Conservation (phyloP, 257 asterid genomes). For the Gynochthodes officinalis region DNA sequence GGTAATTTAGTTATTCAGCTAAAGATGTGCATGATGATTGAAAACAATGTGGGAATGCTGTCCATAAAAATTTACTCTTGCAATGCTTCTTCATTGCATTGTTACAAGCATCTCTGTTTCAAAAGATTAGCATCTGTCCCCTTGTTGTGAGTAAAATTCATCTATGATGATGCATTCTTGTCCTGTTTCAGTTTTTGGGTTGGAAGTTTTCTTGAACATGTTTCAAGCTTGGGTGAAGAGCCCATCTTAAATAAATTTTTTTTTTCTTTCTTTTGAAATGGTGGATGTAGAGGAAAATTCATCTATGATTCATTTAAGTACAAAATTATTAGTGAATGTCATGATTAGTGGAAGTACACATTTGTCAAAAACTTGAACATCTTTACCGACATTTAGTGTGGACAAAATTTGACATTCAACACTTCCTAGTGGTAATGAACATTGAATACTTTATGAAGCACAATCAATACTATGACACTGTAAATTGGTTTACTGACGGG, state of each 20-base stretch:
- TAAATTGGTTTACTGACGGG: background rate
- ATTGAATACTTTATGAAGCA: background rate
- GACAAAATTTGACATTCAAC: background rate
- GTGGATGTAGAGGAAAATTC: background rate
- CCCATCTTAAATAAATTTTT: background rate
- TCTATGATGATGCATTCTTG: background rate
- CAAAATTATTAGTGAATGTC: too few relatives aligned
- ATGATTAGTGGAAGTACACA: background rate
- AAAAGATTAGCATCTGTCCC: background rate
- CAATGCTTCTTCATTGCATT: background rate
- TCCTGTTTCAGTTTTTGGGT: background rate
- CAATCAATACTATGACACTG: background rate
- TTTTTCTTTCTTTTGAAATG: background rate
- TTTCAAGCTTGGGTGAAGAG: background rate
- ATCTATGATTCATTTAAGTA: background rate
- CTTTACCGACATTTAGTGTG: too few relatives aligned
- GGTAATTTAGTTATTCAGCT: background rate
- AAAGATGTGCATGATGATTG: background rate
- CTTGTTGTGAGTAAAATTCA: background rate
- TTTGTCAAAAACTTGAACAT: background rate
- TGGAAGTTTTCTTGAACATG: background rate
- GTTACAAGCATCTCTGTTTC: background rate
- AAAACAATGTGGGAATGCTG: background rate
- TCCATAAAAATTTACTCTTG: background rate
- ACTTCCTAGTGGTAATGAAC: background rate